Evolutionary conservation across 2,329 filamentous ascomycete genomes (phyloP).

Genomic region (Allantophomopsis cytisporea): DNA sequence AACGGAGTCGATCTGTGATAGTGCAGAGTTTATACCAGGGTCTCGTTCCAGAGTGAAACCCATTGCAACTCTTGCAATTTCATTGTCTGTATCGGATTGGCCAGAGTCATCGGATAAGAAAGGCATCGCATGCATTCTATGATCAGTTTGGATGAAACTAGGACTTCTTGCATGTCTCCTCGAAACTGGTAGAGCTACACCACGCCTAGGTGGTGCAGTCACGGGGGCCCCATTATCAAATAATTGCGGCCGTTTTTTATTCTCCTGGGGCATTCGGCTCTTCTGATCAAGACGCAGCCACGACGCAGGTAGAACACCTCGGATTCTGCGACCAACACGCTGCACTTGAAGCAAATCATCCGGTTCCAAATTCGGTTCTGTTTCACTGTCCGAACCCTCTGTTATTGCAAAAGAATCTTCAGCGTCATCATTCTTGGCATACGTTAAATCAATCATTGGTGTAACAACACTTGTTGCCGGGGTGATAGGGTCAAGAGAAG

Average conservation of each 20-base stretch:
- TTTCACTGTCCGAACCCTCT: slow-evolving; percentile 1
- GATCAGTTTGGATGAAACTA: too few relatives aligned
- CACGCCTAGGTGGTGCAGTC: slow-evolving; percentile 9
- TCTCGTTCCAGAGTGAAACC: slow-evolving; percentile 3
- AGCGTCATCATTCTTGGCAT: slow-evolving; percentile 4
- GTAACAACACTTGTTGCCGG: slow-evolving; percentile 16
- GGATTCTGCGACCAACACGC: slow-evolving; percentile 24
- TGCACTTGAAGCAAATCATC: slow-evolving; percentile 15
- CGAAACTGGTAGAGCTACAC: slow-evolving; percentile 12
- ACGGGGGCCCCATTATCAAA: slow-evolving; percentile 7
- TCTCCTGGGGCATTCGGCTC: slow-evolving; percentile 17
- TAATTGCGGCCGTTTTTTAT: slow-evolving; percentile 3
- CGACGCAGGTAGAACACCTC: slow-evolving; percentile 52
- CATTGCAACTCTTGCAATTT: slow-evolving; percentile 4
- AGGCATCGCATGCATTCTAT: neutral
- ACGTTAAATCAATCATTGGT: slow-evolving; percentile 3
- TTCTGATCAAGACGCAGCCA: slow-evolving; percentile 48
- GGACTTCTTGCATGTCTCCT: too few relatives aligned
- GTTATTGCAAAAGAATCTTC: slow-evolving; percentile 10
- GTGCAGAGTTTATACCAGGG: slow-evolving; percentile 5
- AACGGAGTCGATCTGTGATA: slow-evolving; percentile 10
- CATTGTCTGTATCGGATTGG: slow-evolving; percentile 6
- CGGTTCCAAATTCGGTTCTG: slow-evolving; percentile 8
- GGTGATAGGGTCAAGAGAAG: slow-evolving; percentile 4
- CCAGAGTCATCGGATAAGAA: slow-evolving; percentile 15